phyloP scores from a whole-genome alignment of 202 grass and related monocot genomes.

The Cymbopogon flexuosus region DNA sequence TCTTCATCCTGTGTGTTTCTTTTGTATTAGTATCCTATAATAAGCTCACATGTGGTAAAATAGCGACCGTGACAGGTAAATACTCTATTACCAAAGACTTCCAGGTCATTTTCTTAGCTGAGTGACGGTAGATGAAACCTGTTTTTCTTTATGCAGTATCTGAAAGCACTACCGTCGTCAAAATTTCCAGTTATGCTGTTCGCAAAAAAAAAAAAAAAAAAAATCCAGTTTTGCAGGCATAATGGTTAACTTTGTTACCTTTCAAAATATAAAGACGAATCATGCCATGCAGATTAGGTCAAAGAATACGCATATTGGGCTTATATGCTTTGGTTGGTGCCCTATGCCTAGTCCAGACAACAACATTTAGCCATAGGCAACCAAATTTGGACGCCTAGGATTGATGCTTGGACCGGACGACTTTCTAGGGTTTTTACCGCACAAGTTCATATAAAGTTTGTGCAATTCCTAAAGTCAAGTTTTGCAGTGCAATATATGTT shows the following conservation, averaged over 20 bases:
- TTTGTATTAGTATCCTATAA: conserved; percentile 32
- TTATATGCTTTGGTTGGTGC: not conserved
- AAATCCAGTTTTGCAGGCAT: not conserved
- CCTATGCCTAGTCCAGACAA: not conserved
- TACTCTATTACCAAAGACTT: conserved; percentile 16
- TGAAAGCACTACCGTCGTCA: not conserved
- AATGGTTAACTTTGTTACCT: not conserved
- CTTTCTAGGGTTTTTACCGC: too few relatives aligned
- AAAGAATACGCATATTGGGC: not conserved
- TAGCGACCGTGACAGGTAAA: conserved; percentile 4
- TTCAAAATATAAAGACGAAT: not conserved
- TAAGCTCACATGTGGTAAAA: conserved; percentile 40
- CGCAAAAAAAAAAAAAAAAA: too few relatives aligned
- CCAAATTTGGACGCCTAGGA: not conserved
- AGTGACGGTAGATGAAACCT: conserved; percentile 10
- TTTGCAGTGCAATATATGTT: too few relatives aligned
- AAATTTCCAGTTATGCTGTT: not conserved
- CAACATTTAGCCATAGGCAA: not conserved
- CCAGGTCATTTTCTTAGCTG: conserved; percentile 20
- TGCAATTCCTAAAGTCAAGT: too few relatives aligned
- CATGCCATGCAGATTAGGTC: not conserved
- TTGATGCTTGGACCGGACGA: too few relatives aligned
- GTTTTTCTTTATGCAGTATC: not conserved
- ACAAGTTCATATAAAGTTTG: too few relatives aligned
- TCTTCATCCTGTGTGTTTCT: not conserved